Base-by-base conservation (phyloP, 352 stramenopile species). In the Phytophthora fragariae region DNA sequence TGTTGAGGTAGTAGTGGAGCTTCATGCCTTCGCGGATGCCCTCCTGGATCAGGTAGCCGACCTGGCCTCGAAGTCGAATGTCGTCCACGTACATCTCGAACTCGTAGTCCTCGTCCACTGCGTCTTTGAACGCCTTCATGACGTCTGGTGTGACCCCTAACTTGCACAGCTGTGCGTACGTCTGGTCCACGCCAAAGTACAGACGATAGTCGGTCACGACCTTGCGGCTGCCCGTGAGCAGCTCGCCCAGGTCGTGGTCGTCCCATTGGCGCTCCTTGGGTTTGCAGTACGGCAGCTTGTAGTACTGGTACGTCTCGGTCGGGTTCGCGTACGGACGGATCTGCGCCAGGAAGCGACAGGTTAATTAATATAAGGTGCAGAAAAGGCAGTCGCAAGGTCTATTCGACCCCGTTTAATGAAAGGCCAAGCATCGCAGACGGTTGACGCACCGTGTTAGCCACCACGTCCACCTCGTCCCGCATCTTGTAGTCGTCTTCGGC, bases 41-140 rank as follows among this genome's bases (percentile, higher is more conserved):
- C 65, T 90, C 72, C 53, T 94, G 83, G 35, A 94, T 77, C 14
- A 95, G 83, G 55, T 99, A 95, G 37, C 97, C 97, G 33, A 99
- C 88, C 73, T 98, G 98, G 24, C 96, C 97, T 86, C 92, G 98
- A 73, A 99, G 91, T 56, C 96, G 97, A 56, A 99, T 86, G 86
- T 99, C 97, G 80, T 99, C 97, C 31, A 99, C 86, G 79, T 99
- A 99, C 91, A 99, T 98, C 87, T 99, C 97, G 82, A 99, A 99
- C 66, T 91, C 98, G 81, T 98, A 99, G 81, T 99, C 95, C 73
- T 99, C 96, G 68, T 99, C 92, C 62, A 99, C 98, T 0, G 97
- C 98, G 47, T 99, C 92, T 56, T 96, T 97, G 66, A 99, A 98
- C 14, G 85, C 80, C 60, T 94, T 85, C 57, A 98, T 75, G 27